Base-by-base conservation (phyloP, 139 green algal genomes). In the Spirogloea muscicola region DNA sequence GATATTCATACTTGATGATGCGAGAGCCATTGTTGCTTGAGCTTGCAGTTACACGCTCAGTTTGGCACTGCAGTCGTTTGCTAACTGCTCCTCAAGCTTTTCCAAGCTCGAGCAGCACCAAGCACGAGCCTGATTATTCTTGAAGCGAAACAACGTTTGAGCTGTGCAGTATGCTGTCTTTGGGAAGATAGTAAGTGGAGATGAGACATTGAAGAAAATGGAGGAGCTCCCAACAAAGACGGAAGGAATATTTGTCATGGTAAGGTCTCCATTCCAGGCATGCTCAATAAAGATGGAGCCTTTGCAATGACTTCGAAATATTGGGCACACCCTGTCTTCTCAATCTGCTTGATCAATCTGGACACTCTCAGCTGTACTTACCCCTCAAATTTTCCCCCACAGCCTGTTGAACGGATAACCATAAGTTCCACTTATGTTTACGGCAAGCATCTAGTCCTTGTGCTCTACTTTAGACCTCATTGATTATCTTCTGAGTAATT, bases 231-330 rank as follows among this genome's bases (percentile, higher is more conserved):
- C 88, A 3, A 96, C 89, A 0, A 74, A 49, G 4, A 72, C 40
- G 1, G 87, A 94, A 59, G 91, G 91, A 36, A 95, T 95, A 41
- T 96, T 96, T 74, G 91, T 95, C 0, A 92, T 93, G 89, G 85
- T 87, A 1, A 73, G 63, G 58, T 49, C 55, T 40, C 55, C 36
- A 10, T 40, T 16, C 36, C 36, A 42, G 10, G 10, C 10, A 38
- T 38, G 29, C 55, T 64, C 55, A 71, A 21, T 44, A 18, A 21
- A 34, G 4, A 2, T 29, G 1, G 31, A 9, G 55, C 1, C 21
- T 27, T 3, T 2, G 25, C 5, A 10, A 31, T 2, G 18, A 63
- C 13, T 9, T 5, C 1, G 27, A 34, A 34, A 34, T 31, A 64
- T 41, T 41, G 25, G 7, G 18, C 5, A 0, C n/a, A 40, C 6